phyloP scores from a whole-genome alignment of 768 basidiomycete species.

The Mycena vulgaris region DNA sequence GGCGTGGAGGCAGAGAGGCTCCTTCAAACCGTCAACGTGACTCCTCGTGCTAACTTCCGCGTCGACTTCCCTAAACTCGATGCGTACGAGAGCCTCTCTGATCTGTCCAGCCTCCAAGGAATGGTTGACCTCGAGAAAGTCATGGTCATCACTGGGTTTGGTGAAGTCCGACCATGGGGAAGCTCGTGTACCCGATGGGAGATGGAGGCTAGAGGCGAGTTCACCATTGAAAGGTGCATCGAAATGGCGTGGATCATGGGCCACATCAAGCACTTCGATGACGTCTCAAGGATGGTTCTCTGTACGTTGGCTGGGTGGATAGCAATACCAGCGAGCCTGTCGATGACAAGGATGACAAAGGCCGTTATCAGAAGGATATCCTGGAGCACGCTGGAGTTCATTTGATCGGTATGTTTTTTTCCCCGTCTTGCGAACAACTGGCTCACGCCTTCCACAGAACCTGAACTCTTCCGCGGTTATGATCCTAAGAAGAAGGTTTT shows the following conservation, averaged over 20 bases:
- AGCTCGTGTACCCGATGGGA: slow-evolving; percentile 99
- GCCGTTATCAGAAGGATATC: slow-evolving; percentile 96
- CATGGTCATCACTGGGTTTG: slow-evolving; percentile 95
- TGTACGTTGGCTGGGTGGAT: slow-evolving; percentile 99
- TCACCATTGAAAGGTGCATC: slow-evolving; percentile 97
- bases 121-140: slow-evolving; percentile 97
- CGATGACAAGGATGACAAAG: slow-evolving; percentile 97
- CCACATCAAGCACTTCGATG: slow-evolving; percentile 98
- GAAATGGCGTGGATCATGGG: slow-evolving; percentile 99
- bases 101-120: slow-evolving; percentile 86
- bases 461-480: slow-evolving; percentile 97
- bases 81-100: slow-evolving; percentile 72
- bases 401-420: slow-evolving; percentile 82
- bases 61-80: slow-evolving; percentile 95
- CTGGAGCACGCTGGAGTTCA: slow-evolving; percentile 93
- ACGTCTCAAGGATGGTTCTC: slow-evolving; percentile 93
- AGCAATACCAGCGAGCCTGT: slow-evolving; percentile 93
- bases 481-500: slow-evolving; percentile 98
- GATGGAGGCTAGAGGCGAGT: slow-evolving; percentile 98
- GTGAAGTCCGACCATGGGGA: slow-evolving; percentile 98
- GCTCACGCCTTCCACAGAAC: slow-evolving; percentile 71
- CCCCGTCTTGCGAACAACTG: slow-evolving; percentile 18
- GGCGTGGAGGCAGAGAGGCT: slow-evolving; percentile 94
- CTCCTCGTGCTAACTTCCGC: slow-evolving; percentile 98
- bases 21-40: slow-evolving; percentile 91